Base-by-base conservation (phyloP, 345 rosid species). In the Litchi chinensis region DNA sequence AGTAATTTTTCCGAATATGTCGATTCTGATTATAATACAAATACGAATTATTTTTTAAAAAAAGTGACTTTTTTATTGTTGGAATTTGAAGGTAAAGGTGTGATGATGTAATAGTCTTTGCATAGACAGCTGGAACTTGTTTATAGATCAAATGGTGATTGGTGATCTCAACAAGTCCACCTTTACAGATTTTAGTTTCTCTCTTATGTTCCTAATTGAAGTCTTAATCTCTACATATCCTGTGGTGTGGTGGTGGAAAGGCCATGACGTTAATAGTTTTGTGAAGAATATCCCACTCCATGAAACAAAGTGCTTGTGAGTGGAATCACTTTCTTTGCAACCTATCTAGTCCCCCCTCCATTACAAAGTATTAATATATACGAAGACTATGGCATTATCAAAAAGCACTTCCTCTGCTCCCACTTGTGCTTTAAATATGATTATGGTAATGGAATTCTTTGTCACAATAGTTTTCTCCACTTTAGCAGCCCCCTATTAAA, bases 391-490 rank as follows among this genome's bases (percentile, higher is more conserved):
- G 70, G 62, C 70, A 72, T 71, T 75, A 46, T 54, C 16, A 8
- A 70, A 63, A 79, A 69, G 83, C 81, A 80, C 78, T 71, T 81
- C 37, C 80, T 32, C 8, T 66, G 10, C 69, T 57, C 56, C 80
- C 78, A 74, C 76, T 68, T 63, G 73, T 32, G 24, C 67, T 70
- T 82, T 75, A 21, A 80, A 76, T 64, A 81, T 82, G 80, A 81
- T 84, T 82, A 65, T 79, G 85, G 41, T 84, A 80, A 79, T 83
- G 86, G 91, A 82, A 78, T 82, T 82, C 77, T 16, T 50, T 71
- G 81, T 87, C 87, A 65, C 60, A 84, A 80, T 50, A 80, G 82
- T 88, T 84, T 60, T 78, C 80, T 78, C 90, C 89, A 79, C 79
- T 82, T 41, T 24, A 44, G 5, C 21, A 19, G 1, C 63, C 72